Conservation (phyloP, 2,329 filamentous ascomycete genomes). For the Chrysoporthe cubensis region DNA sequence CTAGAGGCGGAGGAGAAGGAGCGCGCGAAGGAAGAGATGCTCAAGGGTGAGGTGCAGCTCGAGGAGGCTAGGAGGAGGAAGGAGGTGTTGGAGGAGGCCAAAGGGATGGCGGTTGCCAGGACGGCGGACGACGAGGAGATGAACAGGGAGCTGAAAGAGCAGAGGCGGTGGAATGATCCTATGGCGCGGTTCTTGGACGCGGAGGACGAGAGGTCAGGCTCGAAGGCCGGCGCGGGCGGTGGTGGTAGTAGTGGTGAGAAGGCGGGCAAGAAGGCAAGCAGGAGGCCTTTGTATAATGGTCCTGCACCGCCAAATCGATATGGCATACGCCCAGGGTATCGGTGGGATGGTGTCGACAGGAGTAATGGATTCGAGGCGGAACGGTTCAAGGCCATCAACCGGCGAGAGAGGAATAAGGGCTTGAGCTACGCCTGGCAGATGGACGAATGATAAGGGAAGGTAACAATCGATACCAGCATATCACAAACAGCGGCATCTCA, state of each 20-base stretch:
- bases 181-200: conserved; percentile 76
- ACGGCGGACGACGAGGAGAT: conserved; percentile 82
- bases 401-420: conserved; percentile 73
- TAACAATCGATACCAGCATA: background rate
- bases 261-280: conserved; percentile 37
- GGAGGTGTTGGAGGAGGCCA: conserved; percentile 77
- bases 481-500: background rate
- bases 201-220: conserved; percentile 40
- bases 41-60: conserved; percentile 81
- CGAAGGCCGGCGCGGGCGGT: conserved; percentile 27
- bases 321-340: conserved; percentile 86
- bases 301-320: conserved; percentile 88
- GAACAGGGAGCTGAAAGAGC: conserved; percentile 79
- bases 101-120: conserved; percentile 78
- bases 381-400: conserved; percentile 87
- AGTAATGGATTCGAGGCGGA: conserved; percentile 92
- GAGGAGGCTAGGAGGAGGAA: conserved; percentile 66
- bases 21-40: conserved; percentile 66
- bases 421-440: conserved; percentile 95
- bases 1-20: conserved; percentile 74
- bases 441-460: conserved; percentile 67
- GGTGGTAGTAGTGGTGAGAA: conserved; percentile 29
- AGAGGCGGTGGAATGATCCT: conserved; percentile 90
- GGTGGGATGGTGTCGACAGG: conserved; percentile 97
- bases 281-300: conserved; percentile 75